A percentile compares a stretch with the other conserved stretches of the same genome.
Conservation (phyloP, 257 asterid species). For the Ilex asprella region DNA sequence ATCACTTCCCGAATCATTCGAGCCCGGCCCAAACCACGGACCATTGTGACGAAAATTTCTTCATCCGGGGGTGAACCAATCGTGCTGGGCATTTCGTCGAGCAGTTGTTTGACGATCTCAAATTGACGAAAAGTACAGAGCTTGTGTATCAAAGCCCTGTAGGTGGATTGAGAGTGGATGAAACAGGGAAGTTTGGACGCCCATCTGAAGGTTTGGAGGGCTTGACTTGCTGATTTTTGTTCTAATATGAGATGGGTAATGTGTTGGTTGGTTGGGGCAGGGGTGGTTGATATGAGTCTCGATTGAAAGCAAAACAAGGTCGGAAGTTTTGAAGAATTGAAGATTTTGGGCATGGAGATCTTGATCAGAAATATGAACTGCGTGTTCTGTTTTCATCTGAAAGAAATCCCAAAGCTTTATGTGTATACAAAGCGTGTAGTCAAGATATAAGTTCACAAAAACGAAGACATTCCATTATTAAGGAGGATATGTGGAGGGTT, state of each 20-base stretch:
- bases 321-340: not conserved
- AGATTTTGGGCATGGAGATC: slow-evolving; percentile 14
- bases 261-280: slow-evolving; percentile 57
- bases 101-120: slow-evolving; percentile 40
- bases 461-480: too few species aligned
- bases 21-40: slow-evolving; percentile 75
- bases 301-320: slow-evolving; percentile 21
- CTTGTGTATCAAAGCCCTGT: slow-evolving; percentile 73
- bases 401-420: too few species aligned
- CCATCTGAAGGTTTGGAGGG: slow-evolving; percentile 87
- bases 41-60: slow-evolving; percentile 64
- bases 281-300: slow-evolving; percentile 31
- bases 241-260: slow-evolving; percentile 61
- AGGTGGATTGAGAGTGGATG: slow-evolving; percentile 26
- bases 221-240: slow-evolving; percentile 61
- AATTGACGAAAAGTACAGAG: slow-evolving; percentile 60
- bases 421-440: too few species aligned
- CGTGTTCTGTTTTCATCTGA: too few species aligned
- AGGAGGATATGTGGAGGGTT: too few species aligned
- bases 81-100: slow-evolving; percentile 81
- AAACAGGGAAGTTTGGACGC: slow-evolving; percentile 62
- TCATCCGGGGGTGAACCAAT: slow-evolving; percentile 55
- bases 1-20: slow-evolving; percentile 54
- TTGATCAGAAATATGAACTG: too few species aligned
- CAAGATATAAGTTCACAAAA: too few species aligned